Base-by-base conservation (phyloP, 139 green algal species). In the Pseudopediastrum boryanum region DNA sequence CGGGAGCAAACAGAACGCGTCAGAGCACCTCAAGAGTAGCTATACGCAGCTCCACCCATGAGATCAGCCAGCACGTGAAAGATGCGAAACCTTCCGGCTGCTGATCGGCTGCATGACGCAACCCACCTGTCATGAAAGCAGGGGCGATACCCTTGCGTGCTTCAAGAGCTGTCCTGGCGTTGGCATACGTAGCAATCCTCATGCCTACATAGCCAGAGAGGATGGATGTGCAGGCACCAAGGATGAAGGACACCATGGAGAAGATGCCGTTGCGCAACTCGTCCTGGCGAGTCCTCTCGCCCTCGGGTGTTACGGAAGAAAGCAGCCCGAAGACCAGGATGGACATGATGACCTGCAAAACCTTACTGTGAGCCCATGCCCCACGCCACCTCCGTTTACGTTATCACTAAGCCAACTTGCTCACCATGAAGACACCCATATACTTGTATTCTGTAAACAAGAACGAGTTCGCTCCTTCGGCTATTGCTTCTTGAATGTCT, bases 121-220 rank as follows among this genome's bases (percentile, higher is more conserved):
- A 69, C 85, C 51, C 81, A 93, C 86, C 90, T 58, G 84, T 88
- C 93, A 98, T 95, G 88, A 99, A 99, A 4, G 94, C 95, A 39
- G 92, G 89, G 31, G 92, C 94, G 67, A 99, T 94, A 69, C 96
- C 95, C 88, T 97, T 97, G 78, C 94, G 89, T 10, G 96, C 96
- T 87, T 99, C 91, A n/a, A 99, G 78, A 2, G 96, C 89, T 4
- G 93, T 97, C 21, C 96, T 85, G 13, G 94, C 96, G 78, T 99
- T 99, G 77, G 96, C 96, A 70, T 97, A 99, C 1, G 95, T 98
- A 48, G 96, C 96, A 62, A 99, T 98, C 81, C 88, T 93, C 95
- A 99, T 99, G 84, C 96, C 93, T 35, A 99, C 84, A 86, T 94
- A 99, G 41, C 96, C 96, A 12, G 90, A 98, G 7, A 97, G 54